A percentile compares a stretch with the other conserved stretches of the same genome.
These are phyloP conservation scores for Capsicum baccatum DNA, from an alignment of 257 asterid species.

Conservation along the genomic window DNA sequence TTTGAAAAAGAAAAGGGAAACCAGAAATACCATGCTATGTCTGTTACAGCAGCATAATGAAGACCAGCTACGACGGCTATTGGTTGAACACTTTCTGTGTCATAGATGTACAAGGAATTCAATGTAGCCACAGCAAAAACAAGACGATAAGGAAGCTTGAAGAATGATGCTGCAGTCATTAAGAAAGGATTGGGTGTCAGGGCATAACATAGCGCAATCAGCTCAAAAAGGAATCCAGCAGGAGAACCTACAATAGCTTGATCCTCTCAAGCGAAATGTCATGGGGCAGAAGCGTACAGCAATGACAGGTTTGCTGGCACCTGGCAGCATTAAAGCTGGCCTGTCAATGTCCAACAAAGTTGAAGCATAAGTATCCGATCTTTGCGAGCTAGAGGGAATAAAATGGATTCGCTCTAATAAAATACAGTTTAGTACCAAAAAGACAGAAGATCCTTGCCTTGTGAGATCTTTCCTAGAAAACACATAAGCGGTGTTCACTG, in stretches of 20 bases:
- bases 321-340: slow-evolving; percentile 97
- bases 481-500: slow-evolving; percentile 82
- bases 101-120: slow-evolving; percentile 86
- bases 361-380: slow-evolving; percentile 14
- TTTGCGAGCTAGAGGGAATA: slow-evolving; percentile 18
- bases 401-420: background rate
- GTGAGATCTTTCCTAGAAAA: slow-evolving; percentile 90
- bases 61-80: slow-evolving; percentile 79
- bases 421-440: background rate
- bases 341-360: slow-evolving; percentile 48
- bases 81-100: slow-evolving; percentile 93
- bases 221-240: background rate
- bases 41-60: slow-evolving; percentile 96
- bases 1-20: background rate
- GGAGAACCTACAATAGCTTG: slow-evolving; percentile 58
- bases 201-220: slow-evolving; percentile 30
- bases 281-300: slow-evolving; percentile 96
- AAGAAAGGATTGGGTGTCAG: slow-evolving; percentile 28
- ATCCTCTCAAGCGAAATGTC: slow-evolving; percentile 63
- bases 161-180: slow-evolving; percentile 60
- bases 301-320: slow-evolving; percentile 93
- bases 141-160: slow-evolving; percentile 92
- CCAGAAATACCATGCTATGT: slow-evolving; percentile 80
- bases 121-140: slow-evolving; percentile 91
- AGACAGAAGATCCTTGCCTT: slow-evolving; percentile 62